Base-by-base conservation (phyloP, 768 basidiomycete genomes). In the Termitomyces sp. region DNA sequence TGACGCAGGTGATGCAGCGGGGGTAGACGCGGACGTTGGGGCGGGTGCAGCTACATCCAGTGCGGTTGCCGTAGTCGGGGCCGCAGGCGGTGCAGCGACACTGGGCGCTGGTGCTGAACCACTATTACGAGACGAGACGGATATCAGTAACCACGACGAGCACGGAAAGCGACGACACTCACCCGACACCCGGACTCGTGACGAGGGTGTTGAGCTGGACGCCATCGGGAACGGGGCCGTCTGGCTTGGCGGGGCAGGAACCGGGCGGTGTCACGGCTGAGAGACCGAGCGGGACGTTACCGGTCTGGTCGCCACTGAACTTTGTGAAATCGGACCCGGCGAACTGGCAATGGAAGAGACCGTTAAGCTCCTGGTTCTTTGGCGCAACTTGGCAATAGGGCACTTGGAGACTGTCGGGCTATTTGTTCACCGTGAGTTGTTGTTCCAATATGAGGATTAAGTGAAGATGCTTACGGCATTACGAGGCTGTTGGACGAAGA, bases 341-440 rank as follows among this genome's bases (percentile, higher is more conserved):
- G 62, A 80, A 80, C 65, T 82, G 79, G 61, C 80, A 81, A 49
- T 82, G 81, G 77, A 82, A 81, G n/a, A 82, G 70, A 1, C 80
- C 80, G 49, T 75, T 71, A 33, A 83, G 77, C 66, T 82, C 80
- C 0, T 68, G 43, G 61, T 82, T 81, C 69, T 72, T 71, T 10
- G 81, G 80, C 0, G 79, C 78, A 16, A 68, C 65, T 59, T 82
- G 80, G 66, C 81, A 83, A 66, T 81, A 83, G 6, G 79, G 80
- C 12, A 76, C 73, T 60, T 75, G 73, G 13, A 79, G 71, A 49
- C 74, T 76, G 63, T 76, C 76, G 49, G 81, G 79, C 77, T 80
- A 46, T n/a, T 63, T 35, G 18, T 16, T 8, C 5, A 32, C 12
- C 38, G 16, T 55, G 16, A 48, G 41, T 16, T 55, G 53, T 49